These are phyloP conservation scores for Aspergillus cavernicola DNA, from an alignment of 495 filamentous ascomycete species.

Conservation along the genomic window DNA sequence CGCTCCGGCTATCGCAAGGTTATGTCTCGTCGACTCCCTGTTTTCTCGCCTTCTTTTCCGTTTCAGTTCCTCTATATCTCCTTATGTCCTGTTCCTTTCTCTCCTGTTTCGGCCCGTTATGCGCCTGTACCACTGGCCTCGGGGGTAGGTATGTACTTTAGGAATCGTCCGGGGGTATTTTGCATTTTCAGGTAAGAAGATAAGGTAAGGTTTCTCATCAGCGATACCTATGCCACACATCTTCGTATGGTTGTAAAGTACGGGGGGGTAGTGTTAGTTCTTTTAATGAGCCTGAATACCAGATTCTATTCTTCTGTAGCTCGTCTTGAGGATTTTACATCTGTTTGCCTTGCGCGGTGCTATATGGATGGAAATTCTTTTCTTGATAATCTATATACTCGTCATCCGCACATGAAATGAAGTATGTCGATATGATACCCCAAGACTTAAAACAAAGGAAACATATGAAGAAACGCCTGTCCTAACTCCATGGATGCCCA, in stretches of 20 bases:
- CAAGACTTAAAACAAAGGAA: background rate
- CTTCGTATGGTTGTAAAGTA: conserved; percentile 28
- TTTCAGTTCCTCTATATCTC: conserved; percentile 19
- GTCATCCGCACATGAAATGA: conserved; percentile 38
- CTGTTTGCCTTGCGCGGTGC: background rate
- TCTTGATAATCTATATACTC: conserved; percentile 23
- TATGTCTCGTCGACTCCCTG: conserved; percentile 12
- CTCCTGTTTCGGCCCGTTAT: conserved; percentile 19
- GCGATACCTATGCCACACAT: conserved; percentile 32
- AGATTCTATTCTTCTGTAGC: conserved; percentile 6
- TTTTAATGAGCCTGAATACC: conserved; percentile 6
- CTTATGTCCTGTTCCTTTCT: conserved; percentile 18
- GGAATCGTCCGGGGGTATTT: conserved; percentile 20
- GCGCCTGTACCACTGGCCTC: conserved; percentile 13
- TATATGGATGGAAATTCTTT: conserved; percentile 6
- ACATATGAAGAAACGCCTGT: conserved; percentile 31
- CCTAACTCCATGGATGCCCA: conserved; percentile 37
- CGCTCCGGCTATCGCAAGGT: background rate
- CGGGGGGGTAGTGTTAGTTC: conserved; percentile 21
- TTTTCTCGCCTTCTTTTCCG: conserved; percentile 17
- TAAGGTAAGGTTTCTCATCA: conserved; percentile 58
- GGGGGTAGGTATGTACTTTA: conserved; percentile 53
- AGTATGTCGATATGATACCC: too few species aligned
- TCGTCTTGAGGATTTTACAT: background rate
- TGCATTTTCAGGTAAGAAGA: conserved; percentile 58